Evolutionary conservation across 768 basidiomycete species (phyloP), one percentile per base, ranked within the genome.

Genomic region (Sarcodon sp.): DNA sequence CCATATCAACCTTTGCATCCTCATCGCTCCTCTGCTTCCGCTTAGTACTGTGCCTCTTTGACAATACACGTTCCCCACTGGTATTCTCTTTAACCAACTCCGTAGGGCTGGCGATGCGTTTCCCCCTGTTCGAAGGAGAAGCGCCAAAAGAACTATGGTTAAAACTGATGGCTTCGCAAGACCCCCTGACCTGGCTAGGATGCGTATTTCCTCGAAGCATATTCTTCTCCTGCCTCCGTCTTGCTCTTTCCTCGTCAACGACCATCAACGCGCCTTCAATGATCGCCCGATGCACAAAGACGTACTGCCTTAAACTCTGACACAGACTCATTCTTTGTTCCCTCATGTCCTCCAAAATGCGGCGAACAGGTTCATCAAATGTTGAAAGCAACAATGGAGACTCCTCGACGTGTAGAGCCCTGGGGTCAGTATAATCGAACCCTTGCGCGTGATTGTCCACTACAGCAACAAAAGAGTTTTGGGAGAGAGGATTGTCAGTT

Each of bases 251-350:
- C 61, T 88, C 83, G 53, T 89, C 87, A 43, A 83, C 71, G 13
- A 90, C 68, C 72, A 76, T 71, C 64, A 91, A 62, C 12, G 83
- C 76, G 6, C 89, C 88, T 62, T 88, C 86, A 49, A 91, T 75
- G 49, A 92, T 70, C 13, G 82, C 89, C 32, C 83, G 79, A 60
- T 96, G 88, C 35, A 91, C 87, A 64, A 93, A 97, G 15, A 93
- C 83, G 58, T 93, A 98, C 66, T 98, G 94, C 50, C 92, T 70
- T 59, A 93, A 66, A 62, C 87, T 94, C 69, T 94, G 93, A 60
- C 93, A 94, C 52, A 96, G 65, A 57, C 88, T 91, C 94, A 98
- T 98, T 47, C 94, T 72, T 66, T 97, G 93, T 62, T 93, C 83
- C 41, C 94, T 75, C 83, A 98, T 90, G 59, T 92, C 88, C 64